Base-by-base conservation (phyloP, 495 filamentous ascomycete species). In the Xylaria longipes region DNA sequence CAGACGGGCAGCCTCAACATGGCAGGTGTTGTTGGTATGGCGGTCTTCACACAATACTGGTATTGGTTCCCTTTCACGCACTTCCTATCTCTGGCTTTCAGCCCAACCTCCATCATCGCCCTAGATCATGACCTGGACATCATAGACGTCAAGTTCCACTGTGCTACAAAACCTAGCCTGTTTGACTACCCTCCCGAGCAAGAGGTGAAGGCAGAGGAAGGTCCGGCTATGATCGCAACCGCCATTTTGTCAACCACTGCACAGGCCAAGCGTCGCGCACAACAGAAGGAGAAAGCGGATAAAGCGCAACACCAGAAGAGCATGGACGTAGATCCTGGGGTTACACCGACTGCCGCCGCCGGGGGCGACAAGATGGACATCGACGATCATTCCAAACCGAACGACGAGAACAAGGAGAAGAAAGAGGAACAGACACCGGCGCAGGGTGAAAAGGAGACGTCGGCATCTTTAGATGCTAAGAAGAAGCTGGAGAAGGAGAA, bases 61-160 rank as follows among this genome's bases (percentile, higher is more conserved):
- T 99, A 99, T 83, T 99, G 97, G 97, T 99, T 99, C 89, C 97
- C 97, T 60, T 90, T 98, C 74, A 97, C 96, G 31, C 97, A 98
- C 81, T 99, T 99, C 89, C 82, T 99, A 27, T 95, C 94, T 0
- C 86, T 98, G 71, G 94, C 92, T 77, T 98, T 98, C 79, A 91
- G 92, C 9, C 97, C 97, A 0, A 98, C 97, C 11, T 92, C 95
- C 1, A 93, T 99, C 76, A 97, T 98, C 69, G 95, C 91, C 60
- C 89, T 99, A 27, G 94, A 98, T 79, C 90, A 95, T 78, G 93
- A 97, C 76, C 87, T 99, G 4, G 94, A 97, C 72, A 91, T 97
- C 46, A 95, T 97, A n/a, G 90, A 88, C 79, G 95, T 98, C 91
- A 97, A 96, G 80, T 94, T 97, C 85, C 90, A 97, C 84, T 95